Evolutionary conservation across 2,329 filamentous ascomycete species (phyloP).

Genomic region (Ampelomyces quisqualis): DNA sequence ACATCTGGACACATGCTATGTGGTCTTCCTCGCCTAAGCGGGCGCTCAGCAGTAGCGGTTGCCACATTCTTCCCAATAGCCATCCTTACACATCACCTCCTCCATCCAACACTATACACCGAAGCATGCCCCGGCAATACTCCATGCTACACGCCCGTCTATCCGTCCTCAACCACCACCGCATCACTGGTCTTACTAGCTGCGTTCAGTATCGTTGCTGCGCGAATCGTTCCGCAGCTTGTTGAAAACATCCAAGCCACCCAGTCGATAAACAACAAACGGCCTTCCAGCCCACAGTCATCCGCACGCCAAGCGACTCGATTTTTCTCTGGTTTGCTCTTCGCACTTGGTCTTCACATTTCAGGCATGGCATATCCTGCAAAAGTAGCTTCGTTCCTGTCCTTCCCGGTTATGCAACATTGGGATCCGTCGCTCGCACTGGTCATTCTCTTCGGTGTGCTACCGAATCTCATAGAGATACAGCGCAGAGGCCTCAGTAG

Average conservation of each 20-base stretch:
- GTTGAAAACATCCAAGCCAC: constrained; percentile 14
- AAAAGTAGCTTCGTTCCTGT: constrained; percentile 55
- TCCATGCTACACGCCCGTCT: constrained; percentile 52
- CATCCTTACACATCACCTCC: constrained; percentile 41
- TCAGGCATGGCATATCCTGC: constrained; percentile 54
- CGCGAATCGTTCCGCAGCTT: constrained; percentile 24
- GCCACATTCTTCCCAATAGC: constrained; percentile 39
- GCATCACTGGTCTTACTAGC: constrained; percentile 42
- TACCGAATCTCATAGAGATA: constrained; percentile 47
- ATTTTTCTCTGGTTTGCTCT: constrained; percentile 52
- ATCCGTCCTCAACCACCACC: constrained; percentile 38
- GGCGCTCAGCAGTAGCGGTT: constrained; percentile 52
- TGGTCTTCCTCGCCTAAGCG: constrained; percentile 52
- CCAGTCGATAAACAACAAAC: constrained; percentile 8
- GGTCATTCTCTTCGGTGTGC: constrained; percentile 53
- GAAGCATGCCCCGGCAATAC: constrained; percentile 38
- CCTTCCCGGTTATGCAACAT: constrained; percentile 43
- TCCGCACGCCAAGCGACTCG: constrained; percentile 43
- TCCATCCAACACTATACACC: constrained; percentile 45
- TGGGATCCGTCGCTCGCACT: constrained; percentile 55
- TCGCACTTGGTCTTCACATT: constrained; percentile 54
- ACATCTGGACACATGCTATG: constrained; percentile 60
- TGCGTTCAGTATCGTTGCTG: constrained; percentile 27
- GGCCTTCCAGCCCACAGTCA: background rate
- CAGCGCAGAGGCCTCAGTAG: constrained; percentile 23